phyloP scores from a whole-genome alignment of 2,329 filamentous ascomycete genomes.

The Sclerotiophoma versabilis region DNA sequence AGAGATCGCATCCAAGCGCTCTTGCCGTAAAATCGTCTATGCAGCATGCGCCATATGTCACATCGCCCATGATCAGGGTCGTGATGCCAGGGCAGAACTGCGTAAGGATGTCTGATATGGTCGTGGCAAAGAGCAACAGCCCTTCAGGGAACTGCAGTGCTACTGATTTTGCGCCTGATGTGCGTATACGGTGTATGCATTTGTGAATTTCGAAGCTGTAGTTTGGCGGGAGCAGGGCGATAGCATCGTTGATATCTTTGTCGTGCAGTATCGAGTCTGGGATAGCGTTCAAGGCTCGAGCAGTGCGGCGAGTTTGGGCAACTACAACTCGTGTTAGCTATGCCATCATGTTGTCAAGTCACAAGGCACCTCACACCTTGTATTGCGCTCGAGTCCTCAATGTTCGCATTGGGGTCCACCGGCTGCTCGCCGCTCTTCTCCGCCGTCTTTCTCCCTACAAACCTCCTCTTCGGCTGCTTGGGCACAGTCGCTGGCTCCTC shows the following conservation, averaged over 20 bases:
- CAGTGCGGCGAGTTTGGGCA: conserved; percentile 72
- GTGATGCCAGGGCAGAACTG: conserved; percentile 92
- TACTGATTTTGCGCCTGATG: conserved; percentile 78
- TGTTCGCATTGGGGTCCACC: conserved; percentile 51
- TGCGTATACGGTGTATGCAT: conserved; percentile 92
- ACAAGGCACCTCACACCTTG: conserved; percentile 63
- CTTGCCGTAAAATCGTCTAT: conserved; percentile 98
- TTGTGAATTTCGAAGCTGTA: conserved; percentile 99
- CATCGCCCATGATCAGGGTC: conserved; percentile 98
- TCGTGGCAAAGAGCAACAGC: conserved; percentile 92
- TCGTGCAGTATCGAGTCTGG: conserved; percentile 87
- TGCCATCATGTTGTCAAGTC: neutral
- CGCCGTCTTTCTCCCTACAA: conserved; percentile 81
- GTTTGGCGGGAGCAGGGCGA: conserved; percentile 87
- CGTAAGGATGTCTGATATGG: conserved; percentile 93
- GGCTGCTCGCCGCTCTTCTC: conserved; percentile 62
- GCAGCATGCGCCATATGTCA: conserved; percentile 97
- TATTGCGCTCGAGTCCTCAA: conserved; percentile 70
- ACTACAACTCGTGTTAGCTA: conserved; percentile 57
- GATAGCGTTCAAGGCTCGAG: conserved; percentile 88
- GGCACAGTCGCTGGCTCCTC: conserved; percentile 56
- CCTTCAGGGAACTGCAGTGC: conserved; percentile 98
- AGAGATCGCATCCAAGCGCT: conserved; percentile 89
- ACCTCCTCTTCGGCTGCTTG: conserved; percentile 87
- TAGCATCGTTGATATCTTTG: conserved; percentile 83